Conservation (phyloP, 805 yeast species). For the Lipomyces mesembrius region DNA sequence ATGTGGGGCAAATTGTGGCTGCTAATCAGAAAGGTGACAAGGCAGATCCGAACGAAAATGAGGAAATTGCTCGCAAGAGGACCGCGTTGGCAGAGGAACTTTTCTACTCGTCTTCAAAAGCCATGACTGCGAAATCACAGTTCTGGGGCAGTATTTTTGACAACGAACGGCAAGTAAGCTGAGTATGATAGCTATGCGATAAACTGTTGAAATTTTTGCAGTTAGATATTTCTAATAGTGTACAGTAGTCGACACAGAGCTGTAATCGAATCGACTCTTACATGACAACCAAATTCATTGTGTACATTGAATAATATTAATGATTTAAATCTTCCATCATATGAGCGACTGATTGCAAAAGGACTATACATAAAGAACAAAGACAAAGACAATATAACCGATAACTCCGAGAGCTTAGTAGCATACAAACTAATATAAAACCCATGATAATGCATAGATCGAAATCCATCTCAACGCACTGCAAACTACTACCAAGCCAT, state of each 20-base stretch:
- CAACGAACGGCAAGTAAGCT: neutral
- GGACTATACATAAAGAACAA: neutral
- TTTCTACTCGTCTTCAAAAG: neutral
- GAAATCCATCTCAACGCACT: neutral
- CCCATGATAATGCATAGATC: neutral
- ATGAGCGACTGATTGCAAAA: neutral
- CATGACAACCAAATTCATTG: too few species aligned
- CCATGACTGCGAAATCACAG: constrained; percentile 11
- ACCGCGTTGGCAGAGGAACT: constrained; percentile 16
- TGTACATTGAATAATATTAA: too few species aligned
- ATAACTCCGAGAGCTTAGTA: neutral
- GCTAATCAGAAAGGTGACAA: neutral
- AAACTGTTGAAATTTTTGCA: neutral
- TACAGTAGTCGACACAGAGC: too few species aligned
- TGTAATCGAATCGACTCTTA: neutral
- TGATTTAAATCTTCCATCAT: too few species aligned
- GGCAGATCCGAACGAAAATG: constrained; percentile 7
- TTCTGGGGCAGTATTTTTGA: constrained; percentile 26
- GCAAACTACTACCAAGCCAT: neutral
- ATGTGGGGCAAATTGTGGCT: neutral
- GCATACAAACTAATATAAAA: neutral
- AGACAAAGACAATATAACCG: neutral
- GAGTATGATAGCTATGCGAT: neutral
- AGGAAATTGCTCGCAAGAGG: constrained; percentile 12
- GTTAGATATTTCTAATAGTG: too few species aligned